Percentiles rank a stretch among this genome's conserved stretches.
Conservation (phyloP, 805 yeast genomes). For the Kodamaea kakaduensis region DNA sequence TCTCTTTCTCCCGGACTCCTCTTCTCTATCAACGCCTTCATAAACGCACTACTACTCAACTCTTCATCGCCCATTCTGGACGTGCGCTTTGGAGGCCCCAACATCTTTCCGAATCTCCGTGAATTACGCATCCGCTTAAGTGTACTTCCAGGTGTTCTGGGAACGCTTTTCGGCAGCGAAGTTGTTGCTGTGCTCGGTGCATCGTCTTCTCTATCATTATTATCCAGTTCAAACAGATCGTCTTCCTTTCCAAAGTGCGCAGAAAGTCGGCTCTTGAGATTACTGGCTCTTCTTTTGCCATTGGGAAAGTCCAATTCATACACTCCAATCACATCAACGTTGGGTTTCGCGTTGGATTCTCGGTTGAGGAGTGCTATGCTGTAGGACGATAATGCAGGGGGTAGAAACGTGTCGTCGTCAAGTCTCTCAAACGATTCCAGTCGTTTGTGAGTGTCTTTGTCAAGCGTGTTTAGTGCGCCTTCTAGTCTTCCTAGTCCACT, state of each 20-base stretch:
- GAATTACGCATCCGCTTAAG: conserved; percentile 31
- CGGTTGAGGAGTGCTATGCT: conserved; percentile 49
- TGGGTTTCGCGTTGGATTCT: conserved; percentile 12
- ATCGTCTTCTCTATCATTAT: conserved; percentile 5
- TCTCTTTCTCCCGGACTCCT: conserved; percentile 1
- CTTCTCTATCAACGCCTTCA: conserved; percentile 9
- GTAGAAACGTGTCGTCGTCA: conserved; percentile 51
- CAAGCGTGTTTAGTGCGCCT: too few relatives aligned
- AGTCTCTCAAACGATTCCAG: not conserved
- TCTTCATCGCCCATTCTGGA: conserved; percentile 21
- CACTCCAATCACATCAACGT: conserved; percentile 23
- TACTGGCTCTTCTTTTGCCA: conserved; percentile 12
- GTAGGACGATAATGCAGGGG: conserved; percentile 58
- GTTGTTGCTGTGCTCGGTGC: conserved; percentile 7
- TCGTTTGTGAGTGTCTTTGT: conserved; percentile 1
- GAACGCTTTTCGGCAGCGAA: conserved; percentile 8
- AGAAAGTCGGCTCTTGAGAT: conserved; percentile 28
- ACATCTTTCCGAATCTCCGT: conserved; percentile 32
- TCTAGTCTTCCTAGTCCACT: too few relatives aligned
- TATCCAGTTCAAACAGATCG: conserved; percentile 5
- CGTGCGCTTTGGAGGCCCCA: conserved; percentile 53
- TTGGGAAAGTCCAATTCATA: conserved; percentile 33
- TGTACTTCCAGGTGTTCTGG: conserved; percentile 13
- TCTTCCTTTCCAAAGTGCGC: conserved; percentile 27
- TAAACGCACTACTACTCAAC: conserved; percentile 8